Evolutionary conservation across 2,329 filamentous ascomycete genomes (phyloP).

Genomic region (Elsinoe australis): DNA sequence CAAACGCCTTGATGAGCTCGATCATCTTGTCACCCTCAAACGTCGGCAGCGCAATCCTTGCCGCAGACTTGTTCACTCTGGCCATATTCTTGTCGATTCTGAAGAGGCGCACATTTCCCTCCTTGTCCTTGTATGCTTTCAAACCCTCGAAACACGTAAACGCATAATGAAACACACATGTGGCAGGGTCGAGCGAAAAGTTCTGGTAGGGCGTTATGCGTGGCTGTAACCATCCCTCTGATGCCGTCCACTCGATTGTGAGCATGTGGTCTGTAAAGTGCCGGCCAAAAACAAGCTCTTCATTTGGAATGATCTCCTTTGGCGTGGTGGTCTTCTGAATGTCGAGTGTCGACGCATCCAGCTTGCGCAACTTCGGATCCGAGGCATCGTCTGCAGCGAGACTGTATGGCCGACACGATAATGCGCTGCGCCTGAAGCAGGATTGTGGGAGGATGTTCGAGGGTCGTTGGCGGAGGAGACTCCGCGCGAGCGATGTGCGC

Average conservation of each 20-base stretch:
- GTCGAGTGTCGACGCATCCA: slow-evolving; percentile 70
- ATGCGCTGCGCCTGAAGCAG: neutral
- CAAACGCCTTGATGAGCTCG: slow-evolving; percentile 72
- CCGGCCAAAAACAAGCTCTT: slow-evolving; percentile 81
- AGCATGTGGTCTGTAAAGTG: slow-evolving; percentile 99
- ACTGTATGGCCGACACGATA: slow-evolving; percentile 46
- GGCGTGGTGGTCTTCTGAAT: slow-evolving; percentile 69
- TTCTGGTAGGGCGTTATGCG: slow-evolving; percentile 92
- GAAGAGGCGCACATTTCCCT: slow-evolving; percentile 76
- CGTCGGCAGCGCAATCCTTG: slow-evolving; percentile 85
- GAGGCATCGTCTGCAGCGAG: slow-evolving; percentile 41
- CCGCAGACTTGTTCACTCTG: slow-evolving; percentile 81
- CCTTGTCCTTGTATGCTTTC: slow-evolving; percentile 93
- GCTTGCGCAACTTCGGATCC: slow-evolving; percentile 51
- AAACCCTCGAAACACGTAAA: slow-evolving; percentile 98
- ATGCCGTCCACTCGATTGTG: slow-evolving; percentile 82
- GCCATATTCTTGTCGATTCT: slow-evolving; percentile 94
- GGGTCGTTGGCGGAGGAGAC: slow-evolving; percentile 15
- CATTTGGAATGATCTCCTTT: slow-evolving; percentile 63
- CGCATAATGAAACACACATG: slow-evolving; percentile 96
- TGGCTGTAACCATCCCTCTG: slow-evolving; percentile 73
- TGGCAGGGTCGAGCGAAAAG: slow-evolving; percentile 89
- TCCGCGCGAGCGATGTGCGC: slow-evolving; percentile 10
- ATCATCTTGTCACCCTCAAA: slow-evolving; percentile 69
- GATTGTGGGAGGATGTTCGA: slow-evolving; percentile 1